Evolutionary conservation across 1,284 basidiomycete genomes (phyloP).

Genomic region (Moesziomyces sp.): DNA sequence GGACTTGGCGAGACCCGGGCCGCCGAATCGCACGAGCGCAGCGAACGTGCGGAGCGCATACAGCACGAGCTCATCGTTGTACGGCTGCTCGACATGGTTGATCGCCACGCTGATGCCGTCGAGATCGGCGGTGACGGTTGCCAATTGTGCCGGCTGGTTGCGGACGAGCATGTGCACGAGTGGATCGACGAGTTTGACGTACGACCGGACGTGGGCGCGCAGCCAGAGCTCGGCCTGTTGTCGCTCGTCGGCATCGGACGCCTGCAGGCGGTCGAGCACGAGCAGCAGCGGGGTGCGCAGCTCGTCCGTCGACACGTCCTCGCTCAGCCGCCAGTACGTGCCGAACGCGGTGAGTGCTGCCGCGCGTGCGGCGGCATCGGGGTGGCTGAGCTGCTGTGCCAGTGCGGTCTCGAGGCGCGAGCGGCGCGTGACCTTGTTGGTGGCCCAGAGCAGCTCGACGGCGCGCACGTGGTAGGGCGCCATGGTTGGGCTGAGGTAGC

Average conservation of each 20-base stretch:
- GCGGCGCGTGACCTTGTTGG: conserved; percentile 30
- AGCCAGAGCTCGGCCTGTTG: conserved; percentile 59
- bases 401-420: conserved; percentile 43
- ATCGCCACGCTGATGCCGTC: conserved; percentile 11
- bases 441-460: conserved; percentile 83
- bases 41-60: conserved; percentile 79
- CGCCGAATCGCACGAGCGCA: conserved; percentile 84
- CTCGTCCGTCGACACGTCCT: conserved; percentile 70
- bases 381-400: conserved; percentile 27
- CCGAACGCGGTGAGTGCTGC: conserved; percentile 88
- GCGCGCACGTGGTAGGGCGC: conserved; percentile 83
- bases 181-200: conserved; percentile 52
- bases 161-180: conserved; percentile 45
- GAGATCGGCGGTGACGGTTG: conserved; percentile 3
- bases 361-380: conserved; percentile 3
- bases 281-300: conserved; percentile 79
- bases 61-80: conserved; percentile 79
- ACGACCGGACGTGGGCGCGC: conserved; percentile 50
- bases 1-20: conserved; percentile 77
- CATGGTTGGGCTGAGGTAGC: conserved; percentile 77
- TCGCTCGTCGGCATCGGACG: conserved; percentile 33
- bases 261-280: conserved; percentile 79
- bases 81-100: conserved; percentile 75
- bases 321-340: conserved; percentile 87
- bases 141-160: conserved; percentile 7